A percentile compares a stretch with the other conserved stretches of the same genome.
These are phyloP conservation scores for Diaporthe destruens DNA, from an alignment of 2,329 filamentous ascomycete genomes.

Conservation along the genomic window DNA sequence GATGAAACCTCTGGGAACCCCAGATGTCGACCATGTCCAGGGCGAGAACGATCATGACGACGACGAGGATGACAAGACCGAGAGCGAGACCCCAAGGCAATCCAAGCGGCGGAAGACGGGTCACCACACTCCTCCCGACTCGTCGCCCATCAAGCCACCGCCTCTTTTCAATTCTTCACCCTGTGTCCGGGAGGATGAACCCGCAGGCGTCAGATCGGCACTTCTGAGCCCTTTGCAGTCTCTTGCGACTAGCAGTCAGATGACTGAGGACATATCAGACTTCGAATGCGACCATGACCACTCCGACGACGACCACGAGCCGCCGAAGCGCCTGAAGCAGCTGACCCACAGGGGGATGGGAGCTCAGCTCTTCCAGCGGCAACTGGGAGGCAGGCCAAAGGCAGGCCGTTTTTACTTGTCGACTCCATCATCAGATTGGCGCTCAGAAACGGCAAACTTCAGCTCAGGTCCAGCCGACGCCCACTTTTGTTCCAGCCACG, in stretches of 20 bases:
- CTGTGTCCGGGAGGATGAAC: conserved; percentile 29
- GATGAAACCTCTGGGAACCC: conserved; percentile 47
- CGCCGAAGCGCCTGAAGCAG: conserved; percentile 48
- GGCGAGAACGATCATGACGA: conserved; percentile 38
- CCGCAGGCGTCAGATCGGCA: conserved; percentile 35
- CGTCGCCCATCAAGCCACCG: conserved; percentile 51
- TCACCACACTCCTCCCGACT: conserved; percentile 55
- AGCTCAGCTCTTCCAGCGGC: conserved; percentile 56
- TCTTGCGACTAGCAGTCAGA: conserved; percentile 47
- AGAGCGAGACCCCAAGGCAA: conserved; percentile 42
- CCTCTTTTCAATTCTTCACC: conserved; percentile 46
- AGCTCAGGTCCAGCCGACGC: conserved; percentile 54
- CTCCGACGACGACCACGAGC: conserved; percentile 36
- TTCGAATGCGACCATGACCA: conserved; percentile 49
- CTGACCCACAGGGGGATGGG: conserved; percentile 53
- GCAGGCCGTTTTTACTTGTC: conserved; percentile 52
- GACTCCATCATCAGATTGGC: conserved; percentile 56
- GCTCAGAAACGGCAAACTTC: conserved; percentile 57
- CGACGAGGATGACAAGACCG: neutral
- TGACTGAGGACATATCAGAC: conserved; percentile 47
- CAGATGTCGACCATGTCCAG: neutral
- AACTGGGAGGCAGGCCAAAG: conserved; percentile 54
- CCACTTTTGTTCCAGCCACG: conserved; percentile 55
- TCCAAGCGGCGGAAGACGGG: conserved; percentile 55
- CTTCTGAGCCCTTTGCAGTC: conserved; percentile 57